Conservation (phyloP, 2,329 filamentous ascomycete genomes). For the Hypoxylon sp. region DNA sequence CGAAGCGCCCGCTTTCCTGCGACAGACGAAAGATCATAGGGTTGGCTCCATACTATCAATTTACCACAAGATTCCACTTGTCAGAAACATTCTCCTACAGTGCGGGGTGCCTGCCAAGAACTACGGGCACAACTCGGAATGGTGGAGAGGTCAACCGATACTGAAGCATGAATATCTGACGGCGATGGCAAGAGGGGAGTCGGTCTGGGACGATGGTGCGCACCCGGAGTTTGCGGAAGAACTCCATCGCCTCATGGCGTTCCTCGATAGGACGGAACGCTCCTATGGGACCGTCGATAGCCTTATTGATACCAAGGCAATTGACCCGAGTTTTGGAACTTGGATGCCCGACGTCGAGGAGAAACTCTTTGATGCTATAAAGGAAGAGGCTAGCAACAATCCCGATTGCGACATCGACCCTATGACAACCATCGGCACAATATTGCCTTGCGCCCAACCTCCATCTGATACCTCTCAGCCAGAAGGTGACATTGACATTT, state of each 20-base stretch:
- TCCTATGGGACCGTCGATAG: constrained; percentile 70
- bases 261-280: constrained; percentile 72
- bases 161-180: constrained; percentile 57
- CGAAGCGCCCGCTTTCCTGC: constrained; percentile 68
- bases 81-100: constrained; percentile 68
- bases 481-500: constrained; percentile 46
- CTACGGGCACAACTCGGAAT: constrained; percentile 71
- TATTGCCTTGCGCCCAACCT: constrained; percentile 37
- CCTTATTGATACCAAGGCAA: constrained; percentile 58
- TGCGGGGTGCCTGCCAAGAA: constrained; percentile 59
- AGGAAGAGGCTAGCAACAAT: constrained; percentile 33
- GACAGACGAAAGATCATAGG: constrained; percentile 57
- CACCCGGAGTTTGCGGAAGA: constrained; percentile 65
- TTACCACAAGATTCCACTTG: constrained; percentile 71
- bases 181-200: constrained; percentile 53
- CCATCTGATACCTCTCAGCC: constrained; percentile 7
- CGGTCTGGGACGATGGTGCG: constrained; percentile 53
- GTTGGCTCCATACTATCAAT: constrained; percentile 72
- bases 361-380: constrained; percentile 55
- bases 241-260: constrained; percentile 74
- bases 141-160: constrained; percentile 74
- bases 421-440: constrained; percentile 48
- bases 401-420: constrained; percentile 45
- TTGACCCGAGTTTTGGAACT: constrained; percentile 53
- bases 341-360: constrained; percentile 64